Evolutionary conservation across 1,139 yeast species (phyloP).

Genomic region (Kurtzmaniella quercitrusa): DNA sequence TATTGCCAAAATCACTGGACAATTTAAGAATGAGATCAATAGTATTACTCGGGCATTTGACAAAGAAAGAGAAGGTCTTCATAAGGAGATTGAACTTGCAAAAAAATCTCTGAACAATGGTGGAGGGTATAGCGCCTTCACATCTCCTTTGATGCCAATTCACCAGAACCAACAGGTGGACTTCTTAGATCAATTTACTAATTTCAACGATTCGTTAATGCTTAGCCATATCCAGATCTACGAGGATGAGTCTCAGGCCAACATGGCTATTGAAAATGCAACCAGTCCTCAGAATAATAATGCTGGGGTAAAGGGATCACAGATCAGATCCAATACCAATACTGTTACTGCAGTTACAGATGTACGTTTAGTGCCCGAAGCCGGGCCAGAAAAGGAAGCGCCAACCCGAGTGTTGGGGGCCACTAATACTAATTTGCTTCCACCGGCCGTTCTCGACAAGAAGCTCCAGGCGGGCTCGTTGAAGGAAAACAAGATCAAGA

Average conservation of each 20-base stretch:
- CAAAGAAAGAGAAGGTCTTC: neutral
- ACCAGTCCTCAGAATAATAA: neutral
- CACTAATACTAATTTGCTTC: neutral
- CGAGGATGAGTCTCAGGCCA: conserved; percentile 2
- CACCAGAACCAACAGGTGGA: conserved; percentile 1
- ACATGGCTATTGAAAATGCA: neutral
- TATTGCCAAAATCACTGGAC: neutral
- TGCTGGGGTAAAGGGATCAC: neutral
- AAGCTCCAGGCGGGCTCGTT: neutral
- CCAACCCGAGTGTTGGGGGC: neutral
- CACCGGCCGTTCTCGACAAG: neutral
- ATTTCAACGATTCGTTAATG: conserved; percentile 5
- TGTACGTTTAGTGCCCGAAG: neutral
- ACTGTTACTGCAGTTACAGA: neutral
- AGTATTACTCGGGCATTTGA: neutral
- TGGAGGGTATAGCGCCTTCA: neutral
- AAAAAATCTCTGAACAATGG: too few relatives aligned
- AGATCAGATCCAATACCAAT: neutral
- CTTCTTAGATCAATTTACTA: conserved; percentile 7
- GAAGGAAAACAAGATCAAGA: neutral
- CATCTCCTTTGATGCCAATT: neutral
- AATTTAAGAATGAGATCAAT: neutral
- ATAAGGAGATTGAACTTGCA: neutral
- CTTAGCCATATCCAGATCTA: conserved; percentile 5
- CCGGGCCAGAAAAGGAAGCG: neutral